phyloP scores from a whole-genome alignment of 176 grass and related monocot genomes.

The Phragmites australis region DNA sequence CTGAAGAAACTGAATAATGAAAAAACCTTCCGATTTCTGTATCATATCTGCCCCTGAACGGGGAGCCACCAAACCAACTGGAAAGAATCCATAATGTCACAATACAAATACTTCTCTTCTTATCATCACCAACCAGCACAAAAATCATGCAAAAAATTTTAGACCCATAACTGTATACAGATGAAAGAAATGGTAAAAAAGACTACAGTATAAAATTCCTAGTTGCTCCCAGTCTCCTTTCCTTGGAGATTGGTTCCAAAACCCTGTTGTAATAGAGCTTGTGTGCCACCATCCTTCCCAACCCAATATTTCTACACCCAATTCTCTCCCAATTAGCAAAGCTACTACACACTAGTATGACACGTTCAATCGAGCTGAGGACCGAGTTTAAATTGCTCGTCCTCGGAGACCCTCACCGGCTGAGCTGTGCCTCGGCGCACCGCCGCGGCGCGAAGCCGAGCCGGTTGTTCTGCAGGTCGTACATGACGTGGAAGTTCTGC shows the following conservation, averaged over 20 bases:
- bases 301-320: constrained; percentile 33
- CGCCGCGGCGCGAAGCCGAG: constrained; percentile 76
- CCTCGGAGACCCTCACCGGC: background rate
- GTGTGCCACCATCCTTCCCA: background rate
- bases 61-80: background rate
- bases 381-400: background rate
- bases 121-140: background rate
- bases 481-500: constrained; percentile 92
- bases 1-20: background rate
- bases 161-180: constrained; percentile 10
- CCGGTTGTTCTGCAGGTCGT: constrained; percentile 63
- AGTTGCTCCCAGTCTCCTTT: constrained; percentile 12
- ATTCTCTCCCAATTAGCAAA: constrained; percentile 19
- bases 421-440: constrained; percentile 69
- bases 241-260: constrained; percentile 15
- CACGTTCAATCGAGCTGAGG: constrained; percentile 25
- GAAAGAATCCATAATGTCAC: constrained; percentile 6
- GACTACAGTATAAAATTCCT: background rate
- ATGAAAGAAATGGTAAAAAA: background rate
- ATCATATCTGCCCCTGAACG: constrained; percentile 2
- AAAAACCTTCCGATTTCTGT: background rate
- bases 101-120: background rate
- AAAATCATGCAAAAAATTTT: background rate
- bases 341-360: background rate
- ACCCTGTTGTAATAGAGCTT: background rate